A percentile compares a stretch with the other conserved stretches of the same genome.
These are phyloP conservation scores for Parastagonospora avenae DNA, from an alignment of 2,329 filamentous ascomycete genomes.

Conservation along the genomic window DNA sequence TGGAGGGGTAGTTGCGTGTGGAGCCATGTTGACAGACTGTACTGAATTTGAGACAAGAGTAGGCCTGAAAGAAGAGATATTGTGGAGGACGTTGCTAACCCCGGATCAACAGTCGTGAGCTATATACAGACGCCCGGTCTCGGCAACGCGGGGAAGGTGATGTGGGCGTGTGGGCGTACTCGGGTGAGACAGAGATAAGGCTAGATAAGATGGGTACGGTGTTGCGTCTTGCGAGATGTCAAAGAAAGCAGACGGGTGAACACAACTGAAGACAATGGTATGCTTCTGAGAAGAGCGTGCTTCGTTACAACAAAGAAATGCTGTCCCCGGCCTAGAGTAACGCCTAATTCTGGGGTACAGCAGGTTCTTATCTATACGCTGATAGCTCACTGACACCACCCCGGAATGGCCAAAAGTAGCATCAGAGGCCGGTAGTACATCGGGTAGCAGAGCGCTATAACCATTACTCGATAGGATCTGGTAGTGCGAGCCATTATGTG, in stretches of 20 bases:
- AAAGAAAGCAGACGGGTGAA: constrained; percentile 7
- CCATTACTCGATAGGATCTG: constrained; percentile 45
- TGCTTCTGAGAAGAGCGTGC: constrained; percentile 3
- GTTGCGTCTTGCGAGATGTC: constrained; percentile 10
- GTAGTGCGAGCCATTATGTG: constrained; percentile 24
- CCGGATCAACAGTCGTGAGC: constrained; percentile 17
- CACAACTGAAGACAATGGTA: not conserved
- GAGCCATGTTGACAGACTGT: constrained; percentile 37
- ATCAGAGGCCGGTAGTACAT: constrained; percentile 22
- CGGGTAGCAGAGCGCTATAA: constrained; percentile 11
- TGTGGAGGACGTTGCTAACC: constrained; percentile 6
- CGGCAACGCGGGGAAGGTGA: constrained; percentile 27
- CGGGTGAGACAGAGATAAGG: constrained; percentile 38
- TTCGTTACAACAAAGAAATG: constrained; percentile 7
- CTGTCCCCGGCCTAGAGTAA: constrained; percentile 14
- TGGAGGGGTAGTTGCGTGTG: constrained; percentile 43
- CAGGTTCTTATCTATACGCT: constrained; percentile 38
- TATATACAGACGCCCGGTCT: constrained; percentile 28
- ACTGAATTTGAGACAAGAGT: constrained; percentile 4
- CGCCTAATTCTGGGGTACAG: constrained; percentile 44
- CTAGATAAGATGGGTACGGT: constrained; percentile 37
- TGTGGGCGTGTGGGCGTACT: constrained; percentile 16
- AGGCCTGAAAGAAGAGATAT: constrained; percentile 10
- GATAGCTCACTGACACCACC: constrained; percentile 13
- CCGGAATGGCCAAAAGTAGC: constrained; percentile 22